phyloP scores from a whole-genome alignment of 495 filamentous ascomycete genomes.

The Neurospora sp. region DNA sequence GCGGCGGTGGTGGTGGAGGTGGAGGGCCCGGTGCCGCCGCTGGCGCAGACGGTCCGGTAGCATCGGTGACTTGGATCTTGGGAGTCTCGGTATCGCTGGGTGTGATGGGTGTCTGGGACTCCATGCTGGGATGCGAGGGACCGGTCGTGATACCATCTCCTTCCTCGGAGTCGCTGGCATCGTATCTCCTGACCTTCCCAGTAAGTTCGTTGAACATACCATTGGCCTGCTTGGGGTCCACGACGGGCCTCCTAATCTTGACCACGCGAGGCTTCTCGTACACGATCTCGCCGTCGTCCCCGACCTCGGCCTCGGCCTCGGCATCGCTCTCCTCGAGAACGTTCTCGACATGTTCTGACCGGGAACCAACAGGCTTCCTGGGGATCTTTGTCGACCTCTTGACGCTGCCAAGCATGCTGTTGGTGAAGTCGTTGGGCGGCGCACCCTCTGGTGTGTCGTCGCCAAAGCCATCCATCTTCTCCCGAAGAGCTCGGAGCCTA shows the following conservation, averaged over 20 bases:
- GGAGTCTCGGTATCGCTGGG: constrained; percentile 51
- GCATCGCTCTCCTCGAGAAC: constrained; percentile 26
- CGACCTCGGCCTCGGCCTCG: constrained; percentile 22
- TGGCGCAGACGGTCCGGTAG: constrained; percentile 4
- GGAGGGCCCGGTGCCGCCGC: constrained; percentile 10
- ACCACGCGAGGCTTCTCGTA: constrained; percentile 59
- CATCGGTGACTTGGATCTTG: constrained; percentile 33
- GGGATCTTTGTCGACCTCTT: constrained; percentile 38
- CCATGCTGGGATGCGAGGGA: constrained; percentile 64
- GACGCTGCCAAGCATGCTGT: constrained; percentile 58
- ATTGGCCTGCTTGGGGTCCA: constrained; percentile 62
- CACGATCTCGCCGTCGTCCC: constrained; percentile 42
- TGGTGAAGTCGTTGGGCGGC: constrained; percentile 29
- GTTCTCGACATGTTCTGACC: constrained; percentile 29
- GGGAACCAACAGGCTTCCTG: constrained; percentile 40
- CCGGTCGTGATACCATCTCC: constrained; percentile 66
- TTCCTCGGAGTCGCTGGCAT: constrained; percentile 62
- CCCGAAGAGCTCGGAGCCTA: constrained; percentile 79
- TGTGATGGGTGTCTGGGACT: constrained; percentile 60
- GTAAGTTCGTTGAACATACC: constrained; percentile 75
- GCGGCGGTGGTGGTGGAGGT: constrained; percentile 42
- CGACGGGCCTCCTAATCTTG: constrained; percentile 59
- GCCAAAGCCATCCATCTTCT: constrained; percentile 76
- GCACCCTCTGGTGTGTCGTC: constrained; percentile 18
- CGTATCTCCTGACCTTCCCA: constrained; percentile 62